phyloP scores from a whole-genome alignment of 768 basidiomycete genomes.

The Mycena vulgaris region DNA sequence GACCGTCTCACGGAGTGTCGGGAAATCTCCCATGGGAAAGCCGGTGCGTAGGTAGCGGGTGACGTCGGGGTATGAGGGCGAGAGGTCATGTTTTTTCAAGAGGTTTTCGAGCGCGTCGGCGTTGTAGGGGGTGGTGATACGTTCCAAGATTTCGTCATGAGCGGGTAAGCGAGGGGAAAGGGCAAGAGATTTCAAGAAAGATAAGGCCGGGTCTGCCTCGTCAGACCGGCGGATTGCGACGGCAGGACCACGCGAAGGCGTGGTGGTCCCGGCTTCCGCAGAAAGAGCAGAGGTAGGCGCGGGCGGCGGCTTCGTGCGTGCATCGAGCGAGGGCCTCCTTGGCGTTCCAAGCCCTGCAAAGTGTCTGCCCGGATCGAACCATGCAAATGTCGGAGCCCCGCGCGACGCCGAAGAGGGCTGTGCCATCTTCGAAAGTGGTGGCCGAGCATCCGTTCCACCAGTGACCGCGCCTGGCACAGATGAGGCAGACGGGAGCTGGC shows the following conservation, averaged over 20 bases:
- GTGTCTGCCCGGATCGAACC: constrained; percentile 1
- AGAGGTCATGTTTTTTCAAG: no score
- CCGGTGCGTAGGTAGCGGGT: no score
- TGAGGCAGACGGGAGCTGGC: constrained; percentile 26
- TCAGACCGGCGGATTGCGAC: neutral
- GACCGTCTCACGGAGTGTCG: no score
- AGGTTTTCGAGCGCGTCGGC: no score
- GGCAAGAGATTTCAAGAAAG: constrained; percentile 6
- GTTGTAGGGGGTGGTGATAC: no score
- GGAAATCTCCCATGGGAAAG: no score
- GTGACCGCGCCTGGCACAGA: constrained; percentile 33
- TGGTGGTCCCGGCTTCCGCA: constrained; percentile 7
- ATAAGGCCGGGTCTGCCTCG: neutral
- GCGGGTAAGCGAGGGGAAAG: no score
- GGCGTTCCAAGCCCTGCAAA: constrained; percentile 32
- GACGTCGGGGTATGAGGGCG: no score
- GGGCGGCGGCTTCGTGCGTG: neutral
- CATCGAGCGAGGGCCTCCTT: neutral
- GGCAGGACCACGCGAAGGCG: constrained; percentile 12
- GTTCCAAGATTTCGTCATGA: no score
- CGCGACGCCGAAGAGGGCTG: neutral
- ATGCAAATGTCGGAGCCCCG: neutral
- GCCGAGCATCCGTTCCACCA: neutral
- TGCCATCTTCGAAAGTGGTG: constrained; percentile 6
- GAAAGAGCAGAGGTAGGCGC: constrained; percentile 27